These are phyloP conservation scores for Plasmodium berghei DNA, from an alignment of 169 alveolate species.

Conservation along the genomic window DNA sequence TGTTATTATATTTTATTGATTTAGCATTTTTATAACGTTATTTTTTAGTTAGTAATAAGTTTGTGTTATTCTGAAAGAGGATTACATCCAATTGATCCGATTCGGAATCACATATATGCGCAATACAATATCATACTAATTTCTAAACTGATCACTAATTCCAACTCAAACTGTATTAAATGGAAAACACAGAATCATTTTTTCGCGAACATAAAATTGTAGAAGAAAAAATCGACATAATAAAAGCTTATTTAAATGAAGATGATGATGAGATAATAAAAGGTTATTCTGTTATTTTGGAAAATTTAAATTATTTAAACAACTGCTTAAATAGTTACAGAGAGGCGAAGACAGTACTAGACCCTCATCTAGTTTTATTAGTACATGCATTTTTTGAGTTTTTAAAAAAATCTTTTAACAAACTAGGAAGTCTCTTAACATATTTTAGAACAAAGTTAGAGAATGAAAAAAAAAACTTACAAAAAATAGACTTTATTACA, in stretches of 20 bases:
- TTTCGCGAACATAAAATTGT: slow-evolving; percentile 63
- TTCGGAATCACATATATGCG: too few species aligned
- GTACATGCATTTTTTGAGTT: slow-evolving; percentile 39
- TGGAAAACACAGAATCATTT: slow-evolving; percentile 45
- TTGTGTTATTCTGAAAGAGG: too few species aligned
- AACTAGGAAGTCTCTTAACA: not conserved
- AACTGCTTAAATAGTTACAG: slow-evolving; percentile 72
- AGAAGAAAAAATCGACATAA: slow-evolving; percentile 11
- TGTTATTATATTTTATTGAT: too few species aligned
- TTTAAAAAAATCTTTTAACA: slow-evolving; percentile 28
- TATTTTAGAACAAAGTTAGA: slow-evolving; percentile 29
- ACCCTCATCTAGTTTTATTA: slow-evolving; percentile 27
- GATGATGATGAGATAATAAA: slow-evolving; percentile 40
- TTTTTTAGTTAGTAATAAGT: too few species aligned
- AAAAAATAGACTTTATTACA: not conserved
- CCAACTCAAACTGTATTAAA: not conserved
- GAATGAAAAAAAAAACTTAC: not conserved
- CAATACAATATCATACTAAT: too few species aligned
- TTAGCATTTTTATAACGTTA: too few species aligned
- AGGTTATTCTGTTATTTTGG: slow-evolving; percentile 26
- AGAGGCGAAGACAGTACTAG: slow-evolving; percentile 56
- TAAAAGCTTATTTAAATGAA: slow-evolving; percentile 19
- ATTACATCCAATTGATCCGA: too few species aligned
- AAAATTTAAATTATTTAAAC: slow-evolving; percentile 35
- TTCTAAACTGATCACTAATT: too few species aligned